phyloP scores from a whole-genome alignment of 805 yeast species.

The Kodamaea kakaduensis region DNA sequence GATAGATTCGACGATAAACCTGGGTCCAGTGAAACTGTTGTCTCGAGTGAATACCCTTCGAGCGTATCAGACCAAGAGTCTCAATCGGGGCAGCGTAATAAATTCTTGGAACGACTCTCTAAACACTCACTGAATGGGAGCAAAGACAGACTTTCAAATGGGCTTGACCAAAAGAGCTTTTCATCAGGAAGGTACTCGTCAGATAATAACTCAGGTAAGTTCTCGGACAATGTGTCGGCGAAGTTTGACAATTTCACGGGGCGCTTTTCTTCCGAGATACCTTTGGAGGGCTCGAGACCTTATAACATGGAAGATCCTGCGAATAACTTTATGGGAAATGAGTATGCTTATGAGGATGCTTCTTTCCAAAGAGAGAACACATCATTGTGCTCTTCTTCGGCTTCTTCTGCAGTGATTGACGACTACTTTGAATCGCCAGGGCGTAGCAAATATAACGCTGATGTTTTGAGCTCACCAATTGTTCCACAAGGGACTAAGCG shows the following conservation, averaged over 20 bases:
- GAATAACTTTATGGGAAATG: not conserved
- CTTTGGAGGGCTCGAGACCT: not conserved
- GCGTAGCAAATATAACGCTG: constrained; percentile 5
- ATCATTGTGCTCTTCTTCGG: constrained; percentile 9
- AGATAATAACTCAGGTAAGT: not conserved
- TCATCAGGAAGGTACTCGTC: too few relatives aligned
- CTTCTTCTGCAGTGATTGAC: constrained; percentile 6
- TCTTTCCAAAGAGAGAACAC: constrained; percentile 8
- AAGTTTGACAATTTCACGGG: too few relatives aligned
- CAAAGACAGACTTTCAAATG: too few relatives aligned
- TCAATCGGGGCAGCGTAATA: too few relatives aligned
- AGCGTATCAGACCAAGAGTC: too few relatives aligned
- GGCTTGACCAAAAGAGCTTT: too few relatives aligned
- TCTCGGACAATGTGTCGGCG: constrained; percentile 1
- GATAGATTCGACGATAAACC: too few relatives aligned
- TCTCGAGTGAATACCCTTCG: too few relatives aligned
- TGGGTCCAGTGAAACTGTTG: too few relatives aligned
- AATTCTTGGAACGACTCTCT: too few relatives aligned
- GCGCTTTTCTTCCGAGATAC: too few relatives aligned
- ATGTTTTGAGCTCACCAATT: constrained; percentile 8
- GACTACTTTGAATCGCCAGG: constrained; percentile 6
- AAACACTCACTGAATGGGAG: too few relatives aligned
- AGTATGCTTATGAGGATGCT: constrained; percentile 5
- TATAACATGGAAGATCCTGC: constrained; percentile 3
- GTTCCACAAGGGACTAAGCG: constrained; percentile 5